Evolutionary conservation across 192 early-diverging fungal genomes (phyloP), one percentile per base, ranked within the genome.

Genomic region (Gigaspora rosea): DNA sequence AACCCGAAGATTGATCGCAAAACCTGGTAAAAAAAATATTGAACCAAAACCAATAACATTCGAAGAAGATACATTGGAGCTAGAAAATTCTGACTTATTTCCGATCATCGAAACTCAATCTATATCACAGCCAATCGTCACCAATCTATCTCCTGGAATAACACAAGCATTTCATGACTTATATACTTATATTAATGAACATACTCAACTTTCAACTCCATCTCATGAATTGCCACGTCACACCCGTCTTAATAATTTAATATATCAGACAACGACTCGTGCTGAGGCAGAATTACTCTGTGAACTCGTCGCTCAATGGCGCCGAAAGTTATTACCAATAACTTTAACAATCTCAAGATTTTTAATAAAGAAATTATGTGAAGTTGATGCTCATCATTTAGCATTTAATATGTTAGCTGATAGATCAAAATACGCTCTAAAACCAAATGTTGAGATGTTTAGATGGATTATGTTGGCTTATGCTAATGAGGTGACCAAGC

Each of bases 1-100:
- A 16, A 41, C 36, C 13, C 15, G 36, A 69, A 69, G 16, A 46
- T 9, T n/a, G 63, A 33, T 41, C 2, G 41, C 41, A 41, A 41
- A 41, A 41, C 41, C 41, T 41, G 41, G 41, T 41, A 41, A 41
- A 41, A 41, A 41, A 41, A 41, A 3, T 0, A 41, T 41, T 41
- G 41, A 58, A 32, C 27, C 46, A 22, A 63, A 62, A 77, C 73
- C 70, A 82, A 78, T 32, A 76, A 72, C 48, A 67, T 73, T n/a
- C 6, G 69, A 49, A 51, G 22, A 22, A 48, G 69, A 71, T 51
- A 27, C 5, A 2, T 7, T 33, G 27, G 13, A 54, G 10, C 33
- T 52, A 33, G 57, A 61, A 20, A 32, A 61, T 22, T n/a, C 1
- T 9, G 72, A 73, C 32, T 57, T 74, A 59, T 74, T 74, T 22